A percentile compares a stretch with the other conserved stretches of the same genome.
phyloP scores from a whole-genome alignment of 1,284 basidiomycete species.

The Ganoderma sinense region DNA sequence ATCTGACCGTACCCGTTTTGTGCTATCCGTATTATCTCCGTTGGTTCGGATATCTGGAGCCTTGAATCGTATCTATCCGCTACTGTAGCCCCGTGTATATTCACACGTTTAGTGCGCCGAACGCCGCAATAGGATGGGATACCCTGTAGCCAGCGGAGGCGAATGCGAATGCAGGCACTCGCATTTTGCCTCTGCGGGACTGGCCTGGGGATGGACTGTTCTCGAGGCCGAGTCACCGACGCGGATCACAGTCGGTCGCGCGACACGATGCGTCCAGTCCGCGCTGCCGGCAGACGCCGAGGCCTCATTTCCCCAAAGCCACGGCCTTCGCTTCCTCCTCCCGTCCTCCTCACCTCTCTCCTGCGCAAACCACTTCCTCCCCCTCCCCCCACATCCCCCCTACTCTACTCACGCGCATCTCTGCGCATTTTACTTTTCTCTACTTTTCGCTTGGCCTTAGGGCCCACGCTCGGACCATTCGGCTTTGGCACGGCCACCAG shows the following conservation, averaged over 20 bases:
- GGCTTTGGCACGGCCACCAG: neutral
- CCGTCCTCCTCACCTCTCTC: constrained; percentile 23
- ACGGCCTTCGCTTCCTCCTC: constrained; percentile 13
- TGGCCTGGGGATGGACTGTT: neutral
- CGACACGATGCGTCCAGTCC: constrained; percentile 27
- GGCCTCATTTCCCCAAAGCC: constrained; percentile 16
- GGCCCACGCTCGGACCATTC: constrained; percentile 1
- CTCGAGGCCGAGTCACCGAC: neutral
- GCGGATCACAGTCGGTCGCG: constrained; percentile 15
- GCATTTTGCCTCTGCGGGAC: neutral
- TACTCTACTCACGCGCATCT: neutral
- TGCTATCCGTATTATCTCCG: neutral
- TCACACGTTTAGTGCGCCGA: neutral
- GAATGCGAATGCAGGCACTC: constrained; percentile 5
- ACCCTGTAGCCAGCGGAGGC: constrained; percentile 16
- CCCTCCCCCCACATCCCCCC: constrained; percentile 6
- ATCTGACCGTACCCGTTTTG: neutral
- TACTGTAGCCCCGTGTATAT: constrained; percentile 20
- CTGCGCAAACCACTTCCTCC: constrained; percentile 14
- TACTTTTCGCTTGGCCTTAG: neutral
- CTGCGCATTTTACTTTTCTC: neutral
- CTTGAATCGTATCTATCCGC: constrained; percentile 6
- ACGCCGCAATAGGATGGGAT: constrained; percentile 18
- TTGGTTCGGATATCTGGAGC: constrained; percentile 1
- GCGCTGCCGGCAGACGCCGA: constrained; percentile 23